phyloP scores from a whole-genome alignment of 2,329 filamentous ascomycete species.

The Cylindrodendrum hubeiense region DNA sequence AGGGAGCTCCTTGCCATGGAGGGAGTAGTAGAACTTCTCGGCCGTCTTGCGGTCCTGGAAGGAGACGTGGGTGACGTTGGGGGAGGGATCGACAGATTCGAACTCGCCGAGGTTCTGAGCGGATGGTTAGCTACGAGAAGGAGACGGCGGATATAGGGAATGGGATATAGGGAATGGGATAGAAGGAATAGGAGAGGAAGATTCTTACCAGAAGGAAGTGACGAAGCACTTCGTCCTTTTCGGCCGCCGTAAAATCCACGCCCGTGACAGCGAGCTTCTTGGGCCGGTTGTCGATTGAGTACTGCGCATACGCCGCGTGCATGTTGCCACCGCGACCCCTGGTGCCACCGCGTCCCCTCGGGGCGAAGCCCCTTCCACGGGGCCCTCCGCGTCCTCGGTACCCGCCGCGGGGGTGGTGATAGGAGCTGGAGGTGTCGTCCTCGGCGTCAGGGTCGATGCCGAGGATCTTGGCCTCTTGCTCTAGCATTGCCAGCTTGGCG shows the following conservation, averaged over 20 bases:
- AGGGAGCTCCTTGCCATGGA: constrained; percentile 69
- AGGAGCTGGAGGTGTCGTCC: constrained; percentile 53
- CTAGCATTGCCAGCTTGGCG: constrained; percentile 78
- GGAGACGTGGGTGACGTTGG: constrained; percentile 64
- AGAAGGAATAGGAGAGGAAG: neutral
- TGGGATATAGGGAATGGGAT: too few relatives aligned
- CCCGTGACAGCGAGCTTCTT: constrained; percentile 75
- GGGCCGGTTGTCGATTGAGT: constrained; percentile 82
- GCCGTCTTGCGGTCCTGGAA: constrained; percentile 79
- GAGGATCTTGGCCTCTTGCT: constrained; percentile 77
- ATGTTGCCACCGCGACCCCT: constrained; percentile 60
- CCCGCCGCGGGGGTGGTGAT: constrained; percentile 44
- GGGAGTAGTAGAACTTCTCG: constrained; percentile 74
- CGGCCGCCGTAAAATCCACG: constrained; percentile 70
- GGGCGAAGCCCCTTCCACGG: constrained; percentile 43
- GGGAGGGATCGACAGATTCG: constrained; percentile 65
- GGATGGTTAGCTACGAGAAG: constrained; percentile 9
- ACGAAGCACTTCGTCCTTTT: constrained; percentile 76
- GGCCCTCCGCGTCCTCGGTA: constrained; percentile 48
- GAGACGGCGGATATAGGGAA: too few relatives aligned
- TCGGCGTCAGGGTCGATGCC: constrained; percentile 72
- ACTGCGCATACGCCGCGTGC: constrained; percentile 69
- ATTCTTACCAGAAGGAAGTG: constrained; percentile 76
- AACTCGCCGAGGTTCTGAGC: constrained; percentile 72
- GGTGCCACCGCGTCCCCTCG: constrained; percentile 55